Conservation (phyloP, 202 grass and related monocot genomes). For the Alloteropsis angusta region DNA sequence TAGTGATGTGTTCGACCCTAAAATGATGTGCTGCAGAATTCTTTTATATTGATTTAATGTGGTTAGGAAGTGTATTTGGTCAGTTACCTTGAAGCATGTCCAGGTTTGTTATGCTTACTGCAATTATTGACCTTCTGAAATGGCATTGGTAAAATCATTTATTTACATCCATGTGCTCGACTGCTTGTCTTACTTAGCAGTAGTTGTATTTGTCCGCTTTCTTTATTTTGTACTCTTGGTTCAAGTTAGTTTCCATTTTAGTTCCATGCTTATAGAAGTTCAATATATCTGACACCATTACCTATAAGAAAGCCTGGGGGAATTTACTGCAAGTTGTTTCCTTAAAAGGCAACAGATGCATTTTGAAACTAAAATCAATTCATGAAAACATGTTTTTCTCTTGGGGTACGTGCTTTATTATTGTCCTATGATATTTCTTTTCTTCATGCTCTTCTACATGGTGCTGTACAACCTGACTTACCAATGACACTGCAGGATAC, state of each 20-base stretch:
- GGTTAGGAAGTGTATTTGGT: neutral
- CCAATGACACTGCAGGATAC: slow-evolving; percentile 49
- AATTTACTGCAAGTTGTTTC: neutral
- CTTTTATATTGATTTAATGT: neutral
- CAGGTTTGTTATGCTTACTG: neutral
- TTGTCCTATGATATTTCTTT: neutral
- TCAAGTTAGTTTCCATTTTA: neutral
- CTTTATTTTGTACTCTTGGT: neutral
- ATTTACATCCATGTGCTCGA: neutral
- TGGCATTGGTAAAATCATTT: neutral
- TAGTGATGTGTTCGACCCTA: neutral
- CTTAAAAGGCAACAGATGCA: neutral
- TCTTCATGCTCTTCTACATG: neutral
- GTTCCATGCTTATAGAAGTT: neutral
- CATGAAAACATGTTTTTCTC: neutral
- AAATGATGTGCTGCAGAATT: neutral
- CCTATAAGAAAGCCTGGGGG: neutral
- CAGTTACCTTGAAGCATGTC: neutral
- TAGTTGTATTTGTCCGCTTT: neutral
- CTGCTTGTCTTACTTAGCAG: neutral
- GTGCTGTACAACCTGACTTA: neutral
- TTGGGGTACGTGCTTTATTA: neutral
- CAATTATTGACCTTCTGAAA: neutral
- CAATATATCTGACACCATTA: neutral
- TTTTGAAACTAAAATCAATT: neutral